These are phyloP conservation scores for Quercus phellos DNA, from an alignment of 331 rosid species.

Conservation along the genomic window DNA sequence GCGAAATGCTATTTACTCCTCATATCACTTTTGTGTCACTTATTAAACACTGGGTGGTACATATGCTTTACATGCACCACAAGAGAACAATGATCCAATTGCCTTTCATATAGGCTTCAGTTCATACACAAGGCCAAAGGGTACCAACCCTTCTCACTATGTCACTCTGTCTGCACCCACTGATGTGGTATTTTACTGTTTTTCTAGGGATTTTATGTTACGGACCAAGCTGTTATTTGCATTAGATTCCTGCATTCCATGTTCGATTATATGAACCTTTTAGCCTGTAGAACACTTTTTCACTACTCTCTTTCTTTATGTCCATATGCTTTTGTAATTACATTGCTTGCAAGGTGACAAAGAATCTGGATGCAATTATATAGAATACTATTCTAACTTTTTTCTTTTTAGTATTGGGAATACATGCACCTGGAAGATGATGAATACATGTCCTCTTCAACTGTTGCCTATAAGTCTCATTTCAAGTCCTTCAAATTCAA, in stretches of 20 bases:
- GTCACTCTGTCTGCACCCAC: not conserved
- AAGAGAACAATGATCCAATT: not conserved
- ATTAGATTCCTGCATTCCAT: not conserved
- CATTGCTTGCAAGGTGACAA: not conserved
- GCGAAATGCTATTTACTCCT: too few species aligned
- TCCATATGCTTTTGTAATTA: not conserved
- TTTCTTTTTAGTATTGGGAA: not conserved
- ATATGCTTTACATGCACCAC: not conserved
- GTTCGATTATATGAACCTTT: not conserved
- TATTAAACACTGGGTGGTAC: too few species aligned
- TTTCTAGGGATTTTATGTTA: not conserved
- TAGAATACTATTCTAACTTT: not conserved
- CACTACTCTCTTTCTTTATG: not conserved
- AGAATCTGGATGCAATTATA: not conserved
- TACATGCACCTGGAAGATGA: not conserved
- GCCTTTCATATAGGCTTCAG: not conserved
- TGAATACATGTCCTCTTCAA: constrained; percentile 20
- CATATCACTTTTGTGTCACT: too few species aligned
- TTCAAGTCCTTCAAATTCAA: constrained; percentile 29
- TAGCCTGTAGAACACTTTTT: not conserved
- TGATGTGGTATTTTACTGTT: not conserved
- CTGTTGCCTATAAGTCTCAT: constrained; percentile 18
- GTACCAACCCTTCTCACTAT: not conserved
- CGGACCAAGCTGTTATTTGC: not conserved
- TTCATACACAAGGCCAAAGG: not conserved